Evolutionary conservation across 2,329 filamentous ascomycete species (phyloP).

Genomic region (Fusarium heterosporum): DNA sequence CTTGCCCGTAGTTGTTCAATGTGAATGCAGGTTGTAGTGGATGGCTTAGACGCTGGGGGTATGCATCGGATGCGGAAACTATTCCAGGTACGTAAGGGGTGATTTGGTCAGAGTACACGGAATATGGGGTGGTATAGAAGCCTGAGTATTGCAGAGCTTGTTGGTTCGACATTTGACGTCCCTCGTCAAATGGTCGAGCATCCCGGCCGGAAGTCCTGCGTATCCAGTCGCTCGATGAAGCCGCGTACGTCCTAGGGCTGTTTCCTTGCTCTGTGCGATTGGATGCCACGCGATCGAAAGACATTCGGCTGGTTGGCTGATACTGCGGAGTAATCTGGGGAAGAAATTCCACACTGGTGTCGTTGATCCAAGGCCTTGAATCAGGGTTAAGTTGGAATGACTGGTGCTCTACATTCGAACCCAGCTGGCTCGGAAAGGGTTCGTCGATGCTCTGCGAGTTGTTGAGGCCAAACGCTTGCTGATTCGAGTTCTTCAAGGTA

Average conservation of each 20-base stretch:
- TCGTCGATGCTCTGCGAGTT: conserved; percentile 53
- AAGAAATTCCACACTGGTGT: conserved; percentile 43
- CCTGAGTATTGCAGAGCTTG: conserved; percentile 46
- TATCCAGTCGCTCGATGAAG: conserved; percentile 55
- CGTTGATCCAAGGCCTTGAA: conserved; percentile 60
- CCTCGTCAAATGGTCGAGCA: conserved; percentile 52
- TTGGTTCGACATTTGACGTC: conserved; percentile 53
- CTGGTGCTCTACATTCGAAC: conserved; percentile 41
- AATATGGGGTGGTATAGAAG: conserved; percentile 51
- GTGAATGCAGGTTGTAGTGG: conserved; percentile 18
- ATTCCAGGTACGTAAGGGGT: conserved; percentile 52
- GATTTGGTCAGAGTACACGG: conserved; percentile 46
- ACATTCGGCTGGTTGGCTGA: conserved; percentile 52
- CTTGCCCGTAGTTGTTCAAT: conserved; percentile 48
- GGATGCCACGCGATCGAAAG: conserved; percentile 56
- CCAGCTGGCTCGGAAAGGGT: conserved; percentile 39
- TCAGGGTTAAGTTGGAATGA: conserved; percentile 61
- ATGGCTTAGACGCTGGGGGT: conserved; percentile 50
- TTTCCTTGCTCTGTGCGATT: conserved; percentile 48
- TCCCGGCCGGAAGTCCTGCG: conserved; percentile 49
- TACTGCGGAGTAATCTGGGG: conserved; percentile 49
- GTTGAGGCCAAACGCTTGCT: conserved; percentile 43
- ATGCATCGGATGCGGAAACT: conserved; percentile 50
- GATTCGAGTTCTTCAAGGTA: conserved; percentile 55
- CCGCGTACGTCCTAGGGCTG: conserved; percentile 45